Base-by-base conservation (phyloP, 2,329 filamentous ascomycete species). In the Exophiala dermatitidis region DNA sequence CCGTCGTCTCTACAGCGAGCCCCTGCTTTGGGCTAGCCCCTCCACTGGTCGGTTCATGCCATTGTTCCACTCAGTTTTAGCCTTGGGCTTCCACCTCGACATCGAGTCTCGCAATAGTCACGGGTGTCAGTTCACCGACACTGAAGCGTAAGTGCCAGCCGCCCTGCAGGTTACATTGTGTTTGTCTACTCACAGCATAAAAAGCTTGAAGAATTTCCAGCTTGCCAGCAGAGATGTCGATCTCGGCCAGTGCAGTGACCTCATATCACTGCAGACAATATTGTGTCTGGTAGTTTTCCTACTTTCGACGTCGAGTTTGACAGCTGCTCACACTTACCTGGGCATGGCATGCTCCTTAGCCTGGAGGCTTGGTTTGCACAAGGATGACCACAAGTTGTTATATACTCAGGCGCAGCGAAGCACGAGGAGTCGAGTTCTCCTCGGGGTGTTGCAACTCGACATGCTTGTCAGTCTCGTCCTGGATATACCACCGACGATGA, bases 401-500 rank as follows among this genome's bases (percentile, higher is more conserved):
- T 47, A 56, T 34, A 4, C 55, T 5, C 28, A 40, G 32, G 34
- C 49, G 28, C 55, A 56, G 37, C 47, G 48, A 46, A 52, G 52
- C 8, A 49, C 51, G 6, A 49, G 53, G 29, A 52, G 34, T 26
- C 28, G 58, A 40, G 46, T 59, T 6, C 55, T 57, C 31, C 46
- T 58, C 4, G 46, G 50, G 30, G 46, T 61, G 2, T 30, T 60
- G 7, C 59, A 52, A 36, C 45, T 61, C 8, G 59, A 61, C 42
- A 45, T 55, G 5, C 55, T 58, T 12, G 55, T 53, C 26, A 58
- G 59, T 38, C 47, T 60, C 6, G 53, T 61, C 5, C 38, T 61
- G 6, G 59, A 54, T 36, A 50, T 61, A 12, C 59, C 59, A 3
- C 42, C 53, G 12, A 46, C 58, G 33, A 54, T 61, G 10, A 52